These are phyloP conservation scores for Leptographium radiaticola DNA, from an alignment of 2,329 filamentous ascomycete genomes.

Conservation along the genomic window DNA sequence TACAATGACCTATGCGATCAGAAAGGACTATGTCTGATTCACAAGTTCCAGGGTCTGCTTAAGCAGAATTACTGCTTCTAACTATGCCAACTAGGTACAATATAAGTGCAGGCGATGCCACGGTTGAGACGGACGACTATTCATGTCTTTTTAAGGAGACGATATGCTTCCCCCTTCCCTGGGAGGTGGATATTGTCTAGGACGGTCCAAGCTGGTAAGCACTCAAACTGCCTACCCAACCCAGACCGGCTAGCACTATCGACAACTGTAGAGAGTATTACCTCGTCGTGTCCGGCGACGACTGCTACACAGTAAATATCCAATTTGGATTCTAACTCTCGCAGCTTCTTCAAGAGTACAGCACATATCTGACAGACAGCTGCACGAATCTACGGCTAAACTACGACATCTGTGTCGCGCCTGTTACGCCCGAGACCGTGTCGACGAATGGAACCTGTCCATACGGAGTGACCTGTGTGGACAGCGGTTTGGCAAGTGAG, in stretches of 20 bases:
- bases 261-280: neutral
- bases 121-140: too few species aligned
- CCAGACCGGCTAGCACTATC: neutral
- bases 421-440: neutral
- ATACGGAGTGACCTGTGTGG: neutral
- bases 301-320: neutral
- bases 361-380: neutral
- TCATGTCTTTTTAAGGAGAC: too few species aligned
- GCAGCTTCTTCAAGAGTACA: neutral
- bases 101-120: too few species aligned
- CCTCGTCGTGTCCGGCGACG: neutral
- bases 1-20: too few species aligned
- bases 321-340: neutral
- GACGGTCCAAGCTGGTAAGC: too few species aligned
- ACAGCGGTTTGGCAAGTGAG: neutral
- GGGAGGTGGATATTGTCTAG: too few species aligned
- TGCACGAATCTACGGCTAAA: neutral
- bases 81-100: too few species aligned
- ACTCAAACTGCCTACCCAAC: neutral
- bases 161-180: too few species aligned
- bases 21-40: too few species aligned
- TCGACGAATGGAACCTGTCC: neutral
- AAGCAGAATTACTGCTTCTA: too few species aligned
- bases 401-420: neutral
- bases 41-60: too few species aligned